Conservation (phyloP, 2,329 filamentous ascomycete genomes). For the Allantophomopsis lycopodina region DNA sequence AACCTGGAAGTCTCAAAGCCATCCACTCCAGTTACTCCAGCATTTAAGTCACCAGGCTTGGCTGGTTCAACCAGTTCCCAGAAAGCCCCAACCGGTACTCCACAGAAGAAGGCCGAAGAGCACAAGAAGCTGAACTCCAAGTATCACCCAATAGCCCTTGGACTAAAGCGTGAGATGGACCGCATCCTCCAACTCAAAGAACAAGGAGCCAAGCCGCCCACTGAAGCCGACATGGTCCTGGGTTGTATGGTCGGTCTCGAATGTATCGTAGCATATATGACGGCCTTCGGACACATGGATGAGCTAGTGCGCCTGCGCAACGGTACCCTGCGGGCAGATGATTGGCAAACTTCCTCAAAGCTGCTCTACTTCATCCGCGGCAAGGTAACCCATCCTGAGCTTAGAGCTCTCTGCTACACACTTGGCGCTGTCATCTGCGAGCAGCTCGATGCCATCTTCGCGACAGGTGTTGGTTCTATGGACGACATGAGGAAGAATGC, state of each 20-base stretch:
- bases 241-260: conserved; percentile 15
- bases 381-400: conserved; percentile 21
- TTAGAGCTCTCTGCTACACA: conserved; percentile 27
- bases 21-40: conserved; percentile 20
- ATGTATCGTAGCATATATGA: conserved; percentile 15
- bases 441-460: conserved; percentile 28
- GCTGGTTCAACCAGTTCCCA: conserved; percentile 11
- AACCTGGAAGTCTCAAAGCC: conserved; percentile 18
- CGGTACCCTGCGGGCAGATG: conserved; percentile 16
- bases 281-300: conserved; percentile 7
- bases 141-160: conserved; percentile 7
- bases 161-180: conserved; percentile 18
- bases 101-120: conserved; percentile 3
- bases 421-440: conserved; percentile 31
- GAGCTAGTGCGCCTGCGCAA: conserved; percentile 3
- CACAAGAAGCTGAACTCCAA: conserved; percentile 1
- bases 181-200: conserved; percentile 12
- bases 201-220: conserved; percentile 3
- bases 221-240: conserved; percentile 10
- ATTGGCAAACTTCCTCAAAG: conserved; percentile 30
- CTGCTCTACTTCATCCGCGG: conserved; percentile 29
- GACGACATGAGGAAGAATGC: conserved; percentile 19
- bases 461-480: conserved; percentile 22
- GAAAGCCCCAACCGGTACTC: conserved; percentile 5
- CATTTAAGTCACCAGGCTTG: conserved; percentile 19